Evolutionary conservation across 371 early-diverging fungal genomes (phyloP).

Genomic region (Actinomortierella wolfii): DNA sequence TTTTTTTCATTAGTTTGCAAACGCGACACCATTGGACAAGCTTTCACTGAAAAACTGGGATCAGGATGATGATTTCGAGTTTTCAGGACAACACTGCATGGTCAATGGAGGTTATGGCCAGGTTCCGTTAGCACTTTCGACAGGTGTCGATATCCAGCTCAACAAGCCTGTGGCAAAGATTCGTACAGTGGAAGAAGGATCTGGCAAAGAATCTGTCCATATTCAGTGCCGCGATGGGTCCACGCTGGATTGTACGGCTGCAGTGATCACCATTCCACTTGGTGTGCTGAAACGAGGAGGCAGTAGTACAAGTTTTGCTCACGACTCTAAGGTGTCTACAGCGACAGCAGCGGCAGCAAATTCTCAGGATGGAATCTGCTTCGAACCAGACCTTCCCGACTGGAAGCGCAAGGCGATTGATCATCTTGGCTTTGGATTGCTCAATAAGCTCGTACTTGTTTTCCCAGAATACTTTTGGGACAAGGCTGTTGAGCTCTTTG

Average conservation of each 20-base stretch:
- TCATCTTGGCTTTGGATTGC: slow-evolving; percentile 45
- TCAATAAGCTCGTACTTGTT: slow-evolving; percentile 53
- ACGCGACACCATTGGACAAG: slow-evolving; percentile 43
- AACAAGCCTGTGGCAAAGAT: slow-evolving; percentile 24
- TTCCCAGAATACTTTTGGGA: slow-evolving; percentile 51
- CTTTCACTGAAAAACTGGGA: slow-evolving; percentile 50
- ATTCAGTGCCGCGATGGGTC: slow-evolving; percentile 43
- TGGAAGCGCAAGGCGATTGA: slow-evolving; percentile 46
- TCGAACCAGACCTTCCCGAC: slow-evolving; percentile 44
- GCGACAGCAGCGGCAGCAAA: neutral
- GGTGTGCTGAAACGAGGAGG: slow-evolving; percentile 41
- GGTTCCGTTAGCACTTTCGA: slow-evolving; percentile 38
- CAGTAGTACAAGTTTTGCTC: too few relatives aligned
- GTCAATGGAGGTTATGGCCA: slow-evolving; percentile 49
- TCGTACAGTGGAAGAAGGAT: neutral
- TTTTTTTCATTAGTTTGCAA: slow-evolving; percentile 41
- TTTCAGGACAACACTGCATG: slow-evolving; percentile 48
- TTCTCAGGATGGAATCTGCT: slow-evolving; percentile 20
- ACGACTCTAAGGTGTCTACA: too few relatives aligned
- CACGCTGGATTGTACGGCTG: slow-evolving; percentile 17
- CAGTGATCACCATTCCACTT: slow-evolving; percentile 45
- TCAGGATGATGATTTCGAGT: slow-evolving; percentile 50
- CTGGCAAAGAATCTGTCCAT: slow-evolving; percentile 3
- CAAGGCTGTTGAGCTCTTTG: slow-evolving; percentile 43
- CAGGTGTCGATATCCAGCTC: slow-evolving; percentile 43